Base-by-base conservation (phyloP, 352 stramenopile genomes). In the Globisporangium apiculatum region DNA sequence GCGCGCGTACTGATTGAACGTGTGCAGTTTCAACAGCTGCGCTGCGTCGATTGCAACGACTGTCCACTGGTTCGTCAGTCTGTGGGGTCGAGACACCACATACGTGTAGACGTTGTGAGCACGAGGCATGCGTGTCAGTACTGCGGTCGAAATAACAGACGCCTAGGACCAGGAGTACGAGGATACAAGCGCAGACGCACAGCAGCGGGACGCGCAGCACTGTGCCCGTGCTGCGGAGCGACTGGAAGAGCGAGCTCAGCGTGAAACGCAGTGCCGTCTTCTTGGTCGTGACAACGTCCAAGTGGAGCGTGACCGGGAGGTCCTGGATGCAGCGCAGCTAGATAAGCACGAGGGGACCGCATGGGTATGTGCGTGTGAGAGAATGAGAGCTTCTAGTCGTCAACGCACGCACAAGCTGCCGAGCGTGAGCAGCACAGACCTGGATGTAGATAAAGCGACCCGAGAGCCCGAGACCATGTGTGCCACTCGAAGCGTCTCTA, bases 381-480 rank as follows among this genome's bases (percentile, higher is more conserved):
- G 24, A 31, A 31, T 31, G 24, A 3, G 24, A 31, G 24, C 24
- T 31, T 31, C 24, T 31, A 31, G 24, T 31, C 24, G 24, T 31
- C 24, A 31, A 31, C 24, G 24, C 24, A 2, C 24, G 24, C 24
- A 31, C 24, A 31, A 31, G 24, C 24, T 31, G 24, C 2, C 24
- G 24, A 31, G 24, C 24, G 24, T 31, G 24, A 31, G 24, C 24
- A 31, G 24, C 24, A n/a, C 60, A 47, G 45, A 90, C 61, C 68
- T 90, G 77, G n/a, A 92, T 65, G 61, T 86, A 92, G 5, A 79
- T 64, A 57, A 79, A 92, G 48, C 79, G 72, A 0, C 82, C 82
- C 6, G 75, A 87, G 47, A 92, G 66, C 1, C 79, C 78, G 14
- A 92, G 56, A 11, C 76, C 80, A 38, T 86, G 74, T 0, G 62